Percentiles rank a stretch among this genome's conserved stretches.
Conservation (phyloP, 2,329 filamentous ascomycete genomes). For the Phyllosticta paracitricarpa region DNA sequence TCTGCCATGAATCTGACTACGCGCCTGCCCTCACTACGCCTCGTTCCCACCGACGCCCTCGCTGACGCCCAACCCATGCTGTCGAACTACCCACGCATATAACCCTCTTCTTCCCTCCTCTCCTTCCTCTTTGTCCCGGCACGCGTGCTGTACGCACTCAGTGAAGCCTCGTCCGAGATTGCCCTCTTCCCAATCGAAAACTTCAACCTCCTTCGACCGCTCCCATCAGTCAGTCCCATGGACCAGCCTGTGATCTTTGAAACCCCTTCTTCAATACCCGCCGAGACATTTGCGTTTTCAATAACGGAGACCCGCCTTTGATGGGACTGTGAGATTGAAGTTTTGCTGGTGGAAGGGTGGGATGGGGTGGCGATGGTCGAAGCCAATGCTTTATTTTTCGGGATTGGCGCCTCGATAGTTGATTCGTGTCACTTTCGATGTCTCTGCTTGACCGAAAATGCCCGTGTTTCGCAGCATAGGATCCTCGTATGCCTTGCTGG, state of each 20-base stretch:
- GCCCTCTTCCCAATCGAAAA: constrained; percentile 88
- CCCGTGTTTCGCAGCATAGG: too few relatives aligned
- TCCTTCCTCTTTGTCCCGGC: constrained; percentile 45
- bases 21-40: too few relatives aligned
- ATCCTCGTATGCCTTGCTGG: too few relatives aligned
- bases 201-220: constrained; percentile 60
- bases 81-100: constrained; percentile 11
- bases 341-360: not conserved
- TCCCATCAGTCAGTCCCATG: constrained; percentile 56
- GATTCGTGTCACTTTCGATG: too few relatives aligned
- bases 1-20: too few relatives aligned
- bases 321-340: not conserved
- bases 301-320: not conserved
- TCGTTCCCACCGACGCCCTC: too few relatives aligned
- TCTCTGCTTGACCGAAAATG: too few relatives aligned
- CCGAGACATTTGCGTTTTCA: not conserved
- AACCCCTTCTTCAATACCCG: constrained; percentile 30
- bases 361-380: too few relatives aligned
- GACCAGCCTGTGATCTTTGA: constrained; percentile 74
- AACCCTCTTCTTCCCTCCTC: constrained; percentile 3
- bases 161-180: constrained; percentile 82
- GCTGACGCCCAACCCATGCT: too few relatives aligned
- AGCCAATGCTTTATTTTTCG: too few relatives aligned
- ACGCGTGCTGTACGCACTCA: constrained; percentile 73
- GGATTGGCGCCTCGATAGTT: too few relatives aligned